Evolutionary conservation across 805 yeast species (phyloP).

Genomic region (Saturnispora galanensis): DNA sequence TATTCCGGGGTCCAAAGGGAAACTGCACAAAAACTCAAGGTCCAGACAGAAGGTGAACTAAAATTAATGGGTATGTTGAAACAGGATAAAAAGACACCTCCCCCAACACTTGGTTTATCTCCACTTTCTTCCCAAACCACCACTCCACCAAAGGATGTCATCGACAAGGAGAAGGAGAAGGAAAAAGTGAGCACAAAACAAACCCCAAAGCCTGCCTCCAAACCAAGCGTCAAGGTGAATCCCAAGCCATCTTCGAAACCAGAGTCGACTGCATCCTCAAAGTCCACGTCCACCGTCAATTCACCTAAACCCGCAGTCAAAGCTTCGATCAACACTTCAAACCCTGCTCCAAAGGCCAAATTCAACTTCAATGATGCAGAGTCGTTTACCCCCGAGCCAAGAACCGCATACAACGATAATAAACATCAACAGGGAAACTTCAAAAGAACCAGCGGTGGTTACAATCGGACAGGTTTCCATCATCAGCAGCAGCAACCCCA

Average conservation of each 20-base stretch:
- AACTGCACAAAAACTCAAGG: neutral
- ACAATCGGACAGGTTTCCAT: slow-evolving; percentile 1
- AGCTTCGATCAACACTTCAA: slow-evolving; percentile 3
- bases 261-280: neutral
- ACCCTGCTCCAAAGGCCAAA: slow-evolving; percentile 10
- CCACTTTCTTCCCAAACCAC: neutral
- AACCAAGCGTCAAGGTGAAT: too few species aligned
- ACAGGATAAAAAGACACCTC: neutral
- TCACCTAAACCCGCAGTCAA: slow-evolving; percentile 2
- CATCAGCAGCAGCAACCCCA: slow-evolving; percentile 3
- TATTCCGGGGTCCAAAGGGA: slow-evolving; percentile 84
- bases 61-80: slow-evolving; percentile 22
- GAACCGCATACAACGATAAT: neutral
- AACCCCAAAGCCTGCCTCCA: too few species aligned
- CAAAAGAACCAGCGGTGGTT: too few species aligned
- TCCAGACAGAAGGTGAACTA: too few species aligned
- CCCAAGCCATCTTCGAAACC: neutral
- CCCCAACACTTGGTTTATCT: too few species aligned
- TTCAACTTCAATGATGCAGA: neutral
- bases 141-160: neutral
- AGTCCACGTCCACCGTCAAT: neutral
- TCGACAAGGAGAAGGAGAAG: too few species aligned
- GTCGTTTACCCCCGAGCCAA: slow-evolving; percentile 3
- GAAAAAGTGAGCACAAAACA: too few species aligned
- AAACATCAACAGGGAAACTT: slow-evolving; percentile 1